These are phyloP conservation scores for Xylariaceae sp. DNA, from an alignment of 2,329 filamentous ascomycete species.

Conservation along the genomic window DNA sequence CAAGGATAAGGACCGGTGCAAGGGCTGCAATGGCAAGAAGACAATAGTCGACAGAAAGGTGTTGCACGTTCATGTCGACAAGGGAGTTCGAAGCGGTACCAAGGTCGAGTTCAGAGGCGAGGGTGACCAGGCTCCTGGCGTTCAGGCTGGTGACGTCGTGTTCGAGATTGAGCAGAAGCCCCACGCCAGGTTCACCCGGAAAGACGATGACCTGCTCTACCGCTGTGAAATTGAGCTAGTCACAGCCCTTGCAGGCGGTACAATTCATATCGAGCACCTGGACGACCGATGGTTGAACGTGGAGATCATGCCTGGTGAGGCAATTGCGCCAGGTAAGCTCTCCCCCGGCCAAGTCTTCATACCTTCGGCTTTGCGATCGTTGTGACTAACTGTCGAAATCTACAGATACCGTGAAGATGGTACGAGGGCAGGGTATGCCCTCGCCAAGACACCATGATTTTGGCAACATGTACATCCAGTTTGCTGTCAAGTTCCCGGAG, in stretches of 20 bases:
- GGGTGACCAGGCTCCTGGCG: constrained; percentile 90
- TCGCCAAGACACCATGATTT: constrained; percentile 90
- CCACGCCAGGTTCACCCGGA: constrained; percentile 90
- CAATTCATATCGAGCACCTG: constrained; percentile 89
- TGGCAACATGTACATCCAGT: constrained; percentile 96
- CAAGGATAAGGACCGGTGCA: constrained; percentile 96
- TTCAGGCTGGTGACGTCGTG: constrained; percentile 90
- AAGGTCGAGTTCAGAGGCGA: constrained; percentile 97
- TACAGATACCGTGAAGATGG: constrained; percentile 82
- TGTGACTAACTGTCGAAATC: constrained; percentile 20
- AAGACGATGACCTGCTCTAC: constrained; percentile 94
- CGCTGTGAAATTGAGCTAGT: constrained; percentile 93
- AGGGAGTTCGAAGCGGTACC: constrained; percentile 86
- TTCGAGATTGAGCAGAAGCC: constrained; percentile 99
- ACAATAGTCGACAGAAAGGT: constrained; percentile 96
- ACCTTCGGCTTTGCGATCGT: not conserved
- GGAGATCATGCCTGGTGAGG: constrained; percentile 88
- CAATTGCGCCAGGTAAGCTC: constrained; percentile 77
- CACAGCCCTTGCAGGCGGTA: constrained; percentile 87
- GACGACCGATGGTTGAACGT: constrained; percentile 96
- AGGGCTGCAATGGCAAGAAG: constrained; percentile 95
- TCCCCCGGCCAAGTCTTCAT: constrained; percentile 28
- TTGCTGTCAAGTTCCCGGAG: constrained; percentile 94
- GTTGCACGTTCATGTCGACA: constrained; percentile 94
- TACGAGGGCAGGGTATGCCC: constrained; percentile 96